These are phyloP conservation scores for Didymella pomorum DNA, from an alignment of 2,329 filamentous ascomycete species.

Conservation along the genomic window DNA sequence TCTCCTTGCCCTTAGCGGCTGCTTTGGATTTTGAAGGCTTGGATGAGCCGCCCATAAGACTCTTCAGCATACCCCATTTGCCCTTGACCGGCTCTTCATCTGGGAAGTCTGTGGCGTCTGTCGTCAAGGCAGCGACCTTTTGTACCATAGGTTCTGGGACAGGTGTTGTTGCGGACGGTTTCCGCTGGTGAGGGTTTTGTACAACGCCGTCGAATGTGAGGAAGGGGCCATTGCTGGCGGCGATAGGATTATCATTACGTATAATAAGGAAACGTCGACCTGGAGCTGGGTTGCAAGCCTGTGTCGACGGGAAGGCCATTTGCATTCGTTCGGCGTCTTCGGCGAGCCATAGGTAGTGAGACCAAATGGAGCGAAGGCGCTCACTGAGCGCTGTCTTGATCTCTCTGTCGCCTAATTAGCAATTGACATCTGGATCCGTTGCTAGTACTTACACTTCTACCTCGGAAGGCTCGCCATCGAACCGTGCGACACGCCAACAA, in stretches of 20 bases:
- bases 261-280: conserved; percentile 89
- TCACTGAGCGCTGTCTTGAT: conserved; percentile 74
- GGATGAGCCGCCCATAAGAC: conserved; percentile 63
- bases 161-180: conserved; percentile 33
- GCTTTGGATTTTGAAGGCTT: conserved; percentile 53
- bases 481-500: conserved; percentile 87
- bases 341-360: conserved; percentile 79
- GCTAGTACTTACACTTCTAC: conserved; percentile 69
- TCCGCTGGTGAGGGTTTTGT: conserved; percentile 47
- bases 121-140: conserved; percentile 41
- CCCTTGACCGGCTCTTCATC: conserved; percentile 60
- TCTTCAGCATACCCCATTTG: conserved; percentile 69
- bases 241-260: conserved; percentile 73
- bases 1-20: conserved; percentile 37
- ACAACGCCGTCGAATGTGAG: conserved; percentile 71
- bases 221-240: conserved; percentile 62
- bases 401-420: conserved; percentile 58
- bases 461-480: conserved; percentile 70
- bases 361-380: conserved; percentile 76
- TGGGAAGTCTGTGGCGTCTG: conserved; percentile 45
- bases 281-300: conserved; percentile 84
- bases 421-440: background rate
- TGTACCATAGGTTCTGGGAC: conserved; percentile 38
- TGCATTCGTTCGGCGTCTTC: conserved; percentile 68
- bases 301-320: conserved; percentile 72